Percentiles rank a stretch among this genome's conserved stretches.
Evolutionary conservation across 2,329 filamentous ascomycete species (phyloP).

Genomic region (Colletotrichum filicis): DNA sequence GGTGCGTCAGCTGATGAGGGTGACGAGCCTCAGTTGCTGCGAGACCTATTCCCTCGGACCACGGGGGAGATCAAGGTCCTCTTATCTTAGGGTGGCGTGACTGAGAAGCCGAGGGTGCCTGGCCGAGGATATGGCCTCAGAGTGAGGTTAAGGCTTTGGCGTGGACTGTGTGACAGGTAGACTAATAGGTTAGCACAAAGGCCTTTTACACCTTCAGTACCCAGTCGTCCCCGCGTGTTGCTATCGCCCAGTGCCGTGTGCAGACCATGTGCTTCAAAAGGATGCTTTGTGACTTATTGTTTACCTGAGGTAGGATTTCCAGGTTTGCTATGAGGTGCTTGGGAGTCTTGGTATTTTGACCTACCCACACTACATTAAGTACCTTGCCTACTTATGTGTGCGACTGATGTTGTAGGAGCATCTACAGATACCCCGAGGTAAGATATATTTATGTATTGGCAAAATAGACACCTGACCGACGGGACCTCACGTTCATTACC

Average conservation of each 20-base stretch:
- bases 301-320: background rate
- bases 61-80: slow-evolving; percentile 70
- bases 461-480: background rate
- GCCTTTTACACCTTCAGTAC: background rate
- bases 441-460: background rate
- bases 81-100: slow-evolving; percentile 56
- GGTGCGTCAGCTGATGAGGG: slow-evolving; percentile 37
- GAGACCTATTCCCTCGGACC: slow-evolving; percentile 67
- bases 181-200: background rate
- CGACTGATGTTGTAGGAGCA: background rate
- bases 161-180: background rate
- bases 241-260: background rate
- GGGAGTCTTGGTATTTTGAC: background rate
- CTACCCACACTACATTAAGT: too few species aligned
- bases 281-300: background rate
- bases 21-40: slow-evolving; percentile 46
- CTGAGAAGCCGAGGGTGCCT: background rate
- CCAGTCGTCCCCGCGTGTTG: background rate
- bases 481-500: background rate
- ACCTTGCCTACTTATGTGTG: background rate
- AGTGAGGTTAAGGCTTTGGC: background rate
- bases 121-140: background rate
- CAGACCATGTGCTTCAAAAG: background rate
- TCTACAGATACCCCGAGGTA: background rate
- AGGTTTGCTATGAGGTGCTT: background rate